Base-by-base conservation (phyloP, 495 filamentous ascomycete genomes). In the Glonium stellatum region DNA sequence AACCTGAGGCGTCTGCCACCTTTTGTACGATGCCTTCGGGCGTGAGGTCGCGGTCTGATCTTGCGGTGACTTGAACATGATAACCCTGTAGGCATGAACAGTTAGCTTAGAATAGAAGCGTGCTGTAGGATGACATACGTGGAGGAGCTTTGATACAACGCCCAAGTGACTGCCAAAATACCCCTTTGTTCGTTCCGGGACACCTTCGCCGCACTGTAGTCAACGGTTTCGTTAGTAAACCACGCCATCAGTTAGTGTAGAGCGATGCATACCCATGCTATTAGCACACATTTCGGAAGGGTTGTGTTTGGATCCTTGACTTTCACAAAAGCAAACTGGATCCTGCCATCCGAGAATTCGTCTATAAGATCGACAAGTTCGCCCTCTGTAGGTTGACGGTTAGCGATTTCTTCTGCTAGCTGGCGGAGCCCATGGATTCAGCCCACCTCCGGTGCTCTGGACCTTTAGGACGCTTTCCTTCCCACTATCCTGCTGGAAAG, bases 401-500 rank as follows among this genome's bases (percentile, higher is more conserved):
- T 50, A 69, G 63, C 42, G 36, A 18, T 10, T 15, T 37, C 11
- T 18, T 18, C 41, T 54, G 5, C 27, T 31, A 6, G 27, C 27
- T 31, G 39, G 39, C 3, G 48, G 1, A 21, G 18, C 21, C 58
- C 4, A 12, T 34, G n/a, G n/a, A 41, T 44, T 27, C 11, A 13
- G 42, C 31, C 56, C 12, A 42, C 90, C 89, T 75, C 91, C 95
- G 37, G 89, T 89, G 65, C 78, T 87, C 69, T 97, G 90, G 39
- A 97, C 91, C 73, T 96, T 97, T 52, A 99, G 74, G 0, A 95
- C 83, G 72, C 93, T 97, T 73, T 97, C 92, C 73, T 96, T 97
- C 41, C 83, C 84, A 47, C 82, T 75, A 70, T 91, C 87, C 59
- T 82, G 78, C 75, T 96, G 90, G 73, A 98, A 98, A 25, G 89